Evolutionary conservation across 371 early-diverging fungal species (phyloP).

Genomic region (Apophysomyces variabilis): DNA sequence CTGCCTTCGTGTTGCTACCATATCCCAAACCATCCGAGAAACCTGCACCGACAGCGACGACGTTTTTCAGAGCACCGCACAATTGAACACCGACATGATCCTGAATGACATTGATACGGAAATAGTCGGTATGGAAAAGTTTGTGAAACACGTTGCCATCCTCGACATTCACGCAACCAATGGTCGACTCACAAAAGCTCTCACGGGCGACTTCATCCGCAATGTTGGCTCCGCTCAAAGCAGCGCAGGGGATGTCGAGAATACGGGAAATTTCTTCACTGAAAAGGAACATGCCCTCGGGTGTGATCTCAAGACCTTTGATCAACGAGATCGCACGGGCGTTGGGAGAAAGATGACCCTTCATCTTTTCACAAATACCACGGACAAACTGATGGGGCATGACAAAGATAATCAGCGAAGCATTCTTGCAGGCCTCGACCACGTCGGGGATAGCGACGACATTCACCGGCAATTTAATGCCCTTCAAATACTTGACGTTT

Average conservation of each 20-base stretch:
- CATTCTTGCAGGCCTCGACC: constrained; percentile 72
- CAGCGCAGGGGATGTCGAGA: constrained; percentile 78
- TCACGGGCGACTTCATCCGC: constrained; percentile 96
- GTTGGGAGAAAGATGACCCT: constrained; percentile 68
- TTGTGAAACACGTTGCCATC: constrained; percentile 80
- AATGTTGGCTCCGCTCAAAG: constrained; percentile 98
- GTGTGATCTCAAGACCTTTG: constrained; percentile 87
- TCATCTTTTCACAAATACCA: constrained; percentile 77
- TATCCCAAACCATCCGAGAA: constrained; percentile 89
- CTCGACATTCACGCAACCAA: constrained; percentile 73
- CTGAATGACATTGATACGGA: constrained; percentile 80
- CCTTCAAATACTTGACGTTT: constrained; percentile 95
- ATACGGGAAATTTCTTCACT: constrained; percentile 85
- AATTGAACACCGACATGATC: constrained; percentile 96
- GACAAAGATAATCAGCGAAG: constrained; percentile 93
- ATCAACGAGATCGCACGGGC: constrained; percentile 92
- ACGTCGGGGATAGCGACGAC: constrained; percentile 86
- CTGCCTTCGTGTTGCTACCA: constrained; percentile 97
- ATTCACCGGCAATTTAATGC: constrained; percentile 86
- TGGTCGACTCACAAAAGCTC: constrained; percentile 95
- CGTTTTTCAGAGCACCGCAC: constrained; percentile 98
- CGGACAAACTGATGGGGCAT: constrained; percentile 97
- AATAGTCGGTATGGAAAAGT: constrained; percentile 89
- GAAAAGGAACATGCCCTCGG: constrained; percentile 76
- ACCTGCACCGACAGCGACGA: constrained; percentile 98